Conservation (phyloP, 352 stramenopile genomes). For the Aphanomyces euteiches region DNA sequence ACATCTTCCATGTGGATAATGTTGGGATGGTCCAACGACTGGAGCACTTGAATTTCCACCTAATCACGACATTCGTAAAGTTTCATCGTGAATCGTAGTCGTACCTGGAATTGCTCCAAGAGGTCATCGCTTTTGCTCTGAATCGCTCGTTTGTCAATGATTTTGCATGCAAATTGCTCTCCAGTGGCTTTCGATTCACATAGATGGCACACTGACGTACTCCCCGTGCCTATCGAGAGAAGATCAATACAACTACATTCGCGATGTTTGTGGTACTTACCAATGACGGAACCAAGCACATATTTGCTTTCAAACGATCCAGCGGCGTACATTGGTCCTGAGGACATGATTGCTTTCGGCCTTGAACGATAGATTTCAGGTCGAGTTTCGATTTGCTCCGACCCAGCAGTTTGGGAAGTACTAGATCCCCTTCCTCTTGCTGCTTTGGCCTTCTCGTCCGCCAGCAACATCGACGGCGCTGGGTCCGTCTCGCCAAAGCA, state of each 20-base stretch:
- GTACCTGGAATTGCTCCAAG: slow-evolving; percentile 84
- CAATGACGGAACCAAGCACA: slow-evolving; percentile 76
- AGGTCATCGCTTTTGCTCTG: slow-evolving; percentile 70
- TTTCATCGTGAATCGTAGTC: background rate
- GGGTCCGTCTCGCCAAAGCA: slow-evolving; percentile 20
- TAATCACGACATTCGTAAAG: no score
- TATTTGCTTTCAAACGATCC: slow-evolving; percentile 80
- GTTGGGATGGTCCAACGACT: slow-evolving; percentile 84
- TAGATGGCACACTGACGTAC: slow-evolving; percentile 81
- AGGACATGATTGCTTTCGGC: slow-evolving; percentile 63
- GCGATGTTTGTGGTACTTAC: slow-evolving; percentile 38
- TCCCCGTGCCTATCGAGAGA: slow-evolving; percentile 56
- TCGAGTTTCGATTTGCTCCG: slow-evolving; percentile 7
- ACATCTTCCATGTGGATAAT: slow-evolving; percentile 88
- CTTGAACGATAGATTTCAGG: slow-evolving; percentile 25
- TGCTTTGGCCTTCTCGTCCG: slow-evolving; percentile 13
- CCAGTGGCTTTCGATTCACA: slow-evolving; percentile 63
- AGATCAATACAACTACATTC: background rate
- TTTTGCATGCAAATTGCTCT: slow-evolving; percentile 70
- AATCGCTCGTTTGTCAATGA: slow-evolving; percentile 79
- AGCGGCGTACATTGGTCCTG: slow-evolving; percentile 60
- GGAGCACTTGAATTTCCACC: slow-evolving; percentile 86
- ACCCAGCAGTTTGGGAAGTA: background rate
- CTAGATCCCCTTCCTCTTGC: background rate
- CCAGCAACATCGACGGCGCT: background rate